phyloP scores from a whole-genome alignment of 1,139 yeast genomes.

The Hansenula lynferdii region DNA sequence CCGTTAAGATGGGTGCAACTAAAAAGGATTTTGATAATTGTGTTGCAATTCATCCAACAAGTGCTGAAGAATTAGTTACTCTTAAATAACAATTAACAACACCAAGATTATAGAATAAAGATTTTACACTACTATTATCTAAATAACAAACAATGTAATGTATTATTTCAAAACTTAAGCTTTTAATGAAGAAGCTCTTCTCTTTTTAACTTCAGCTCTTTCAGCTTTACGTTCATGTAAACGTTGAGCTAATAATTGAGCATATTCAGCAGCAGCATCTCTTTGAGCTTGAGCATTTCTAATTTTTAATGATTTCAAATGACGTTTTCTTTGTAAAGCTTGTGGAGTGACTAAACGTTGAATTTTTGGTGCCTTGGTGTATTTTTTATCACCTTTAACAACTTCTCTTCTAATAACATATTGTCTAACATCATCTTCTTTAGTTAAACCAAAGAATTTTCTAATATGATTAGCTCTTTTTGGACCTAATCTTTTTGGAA shows the following conservation, averaged over 20 bases:
- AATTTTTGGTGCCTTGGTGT: constrained; percentile 99
- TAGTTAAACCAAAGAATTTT: constrained; percentile 97
- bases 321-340: constrained; percentile 99
- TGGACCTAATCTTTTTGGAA: constrained; percentile 99
- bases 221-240: constrained; percentile 98
- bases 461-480: constrained; percentile 99
- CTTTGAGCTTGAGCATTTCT: constrained; percentile 98
- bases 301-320: constrained; percentile 88
- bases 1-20: constrained; percentile 97
- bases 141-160: too few species aligned
- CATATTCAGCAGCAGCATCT: constrained; percentile 99
- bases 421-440: constrained; percentile 93
- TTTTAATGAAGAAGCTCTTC: constrained; percentile 99
- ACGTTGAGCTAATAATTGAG: constrained; percentile 97
- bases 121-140: too few species aligned
- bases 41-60: constrained; percentile 98
- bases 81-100: too few species aligned
- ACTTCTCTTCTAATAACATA: constrained; percentile 98
- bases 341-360: constrained; percentile 99
- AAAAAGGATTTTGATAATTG: constrained; percentile 90
- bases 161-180: constrained; percentile 59
- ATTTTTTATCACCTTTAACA: constrained; percentile 96
- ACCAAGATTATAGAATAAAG: too few species aligned
- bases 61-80: constrained; percentile 97
- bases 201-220: constrained; percentile 96